Evolutionary conservation across 331 rosid genomes (phyloP).

Genomic region (Erythrophleum ivorense): DNA sequence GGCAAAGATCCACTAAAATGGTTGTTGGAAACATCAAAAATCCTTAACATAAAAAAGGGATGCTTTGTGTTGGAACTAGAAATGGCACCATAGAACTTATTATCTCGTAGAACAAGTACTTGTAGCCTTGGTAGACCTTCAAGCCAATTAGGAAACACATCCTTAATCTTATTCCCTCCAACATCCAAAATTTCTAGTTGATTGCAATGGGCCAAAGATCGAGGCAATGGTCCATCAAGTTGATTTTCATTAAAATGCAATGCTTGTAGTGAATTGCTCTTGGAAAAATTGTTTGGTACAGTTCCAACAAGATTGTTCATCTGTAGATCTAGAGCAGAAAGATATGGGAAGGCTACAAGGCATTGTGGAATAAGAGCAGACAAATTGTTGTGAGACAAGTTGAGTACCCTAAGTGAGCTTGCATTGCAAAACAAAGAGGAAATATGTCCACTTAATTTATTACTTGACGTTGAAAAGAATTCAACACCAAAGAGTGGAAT

Average conservation of each 20-base stretch:
- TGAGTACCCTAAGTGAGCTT: too few relatives aligned
- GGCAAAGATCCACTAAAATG: conserved; percentile 36
- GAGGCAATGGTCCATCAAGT: neutral
- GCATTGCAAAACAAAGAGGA: too few relatives aligned
- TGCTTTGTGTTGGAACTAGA: neutral
- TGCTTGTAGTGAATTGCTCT: neutral
- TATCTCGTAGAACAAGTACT: neutral
- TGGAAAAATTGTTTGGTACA: neutral
- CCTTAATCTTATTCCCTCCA: neutral
- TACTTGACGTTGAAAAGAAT: too few relatives aligned
- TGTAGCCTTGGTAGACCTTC: neutral
- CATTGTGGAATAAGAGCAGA: too few relatives aligned
- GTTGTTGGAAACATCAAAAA: conserved; percentile 15
- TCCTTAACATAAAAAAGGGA: neutral
- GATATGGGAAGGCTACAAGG: neutral
- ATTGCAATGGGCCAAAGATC: neutral
- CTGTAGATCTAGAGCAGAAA: neutral
- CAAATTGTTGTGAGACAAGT: too few relatives aligned
- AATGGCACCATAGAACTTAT: neutral
- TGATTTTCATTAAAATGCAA: neutral
- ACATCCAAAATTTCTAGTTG: neutral
- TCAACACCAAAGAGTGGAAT: neutral
- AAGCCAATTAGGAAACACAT: neutral
- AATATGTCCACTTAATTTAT: too few relatives aligned
- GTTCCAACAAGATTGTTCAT: neutral